Evolutionary conservation across 2,329 filamentous ascomycete genomes (phyloP).

Genomic region (Penicillium sp.): DNA sequence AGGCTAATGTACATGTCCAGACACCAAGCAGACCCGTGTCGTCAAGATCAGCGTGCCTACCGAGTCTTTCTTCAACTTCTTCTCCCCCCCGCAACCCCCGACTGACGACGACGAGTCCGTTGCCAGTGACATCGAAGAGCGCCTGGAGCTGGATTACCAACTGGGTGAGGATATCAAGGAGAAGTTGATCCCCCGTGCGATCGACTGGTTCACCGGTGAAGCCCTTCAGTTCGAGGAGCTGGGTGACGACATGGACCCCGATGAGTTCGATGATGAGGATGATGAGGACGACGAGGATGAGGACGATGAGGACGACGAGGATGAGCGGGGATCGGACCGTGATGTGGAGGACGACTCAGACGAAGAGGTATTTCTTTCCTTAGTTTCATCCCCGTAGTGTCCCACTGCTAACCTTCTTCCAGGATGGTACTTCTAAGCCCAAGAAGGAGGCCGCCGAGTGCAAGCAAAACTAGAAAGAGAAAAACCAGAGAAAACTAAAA

Average conservation of each 20-base stretch:
- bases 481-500: constrained; percentile 11
- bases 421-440: constrained; percentile 86
- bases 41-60: constrained; percentile 99
- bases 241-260: constrained; percentile 79
- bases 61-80: constrained; percentile 99
- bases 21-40: constrained; percentile 98
- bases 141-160: constrained; percentile 93
- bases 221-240: constrained; percentile 95
- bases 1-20: constrained; percentile 49
- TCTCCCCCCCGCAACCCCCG: constrained; percentile 88
- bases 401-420: constrained; percentile 1
- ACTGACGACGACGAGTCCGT: constrained; percentile 69
- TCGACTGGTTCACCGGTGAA: constrained; percentile 99
- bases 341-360: constrained; percentile 65
- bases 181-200: constrained; percentile 96
- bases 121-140: constrained; percentile 91
- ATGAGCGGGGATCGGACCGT: constrained; percentile 62
- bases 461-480: constrained; percentile 75
- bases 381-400: not conserved
- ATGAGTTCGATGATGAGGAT: constrained; percentile 84
- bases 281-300: constrained; percentile 89
- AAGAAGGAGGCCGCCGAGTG: constrained; percentile 94
- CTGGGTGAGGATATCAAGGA: constrained; percentile 99
- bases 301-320: constrained; percentile 89
- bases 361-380: constrained; percentile 44